Base-by-base conservation (phyloP, 441 rosid species). In the Arabidopsis hybrid region DNA sequence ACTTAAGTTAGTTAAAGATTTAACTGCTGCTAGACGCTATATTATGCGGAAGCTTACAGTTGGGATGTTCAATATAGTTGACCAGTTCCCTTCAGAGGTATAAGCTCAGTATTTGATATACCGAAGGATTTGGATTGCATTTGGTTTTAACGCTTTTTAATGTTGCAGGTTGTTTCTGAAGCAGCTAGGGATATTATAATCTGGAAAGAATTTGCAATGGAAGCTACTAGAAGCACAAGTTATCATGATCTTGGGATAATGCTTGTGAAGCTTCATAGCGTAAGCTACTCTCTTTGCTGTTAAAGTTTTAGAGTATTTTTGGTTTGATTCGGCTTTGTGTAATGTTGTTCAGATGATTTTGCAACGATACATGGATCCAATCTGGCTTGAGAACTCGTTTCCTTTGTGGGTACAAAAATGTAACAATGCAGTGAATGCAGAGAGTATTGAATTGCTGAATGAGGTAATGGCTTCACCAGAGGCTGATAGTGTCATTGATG, bases 141-240 rank as follows among this genome's bases (percentile, higher is more conserved):
- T 61, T 80, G 60, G 49, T 61, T 51, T 34, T 18, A 39, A 21
- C 11, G 59, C 26, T 39, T 75, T 60, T 78, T 50, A 62, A 72
- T 78, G 39, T 65, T 87, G 60, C 79, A 96, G 99, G 97, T 95
- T 80, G 84, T 96, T 63, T 65, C 80, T 62, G 98, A 92, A 73
- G 71, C 85, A 73, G 96, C 89, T 67, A 93, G 89, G 34, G 87
- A 89, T 57, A 89, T 93, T 76, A 77, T 68, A 74, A 82, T 84
- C 40, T 96, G 99, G 99, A 96, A 92, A 83, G 95, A 91, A 69
- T 91, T 91, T 78, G 96, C 98, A 35, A 83, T 76, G 92, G 97
- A 87, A 77, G 91, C 92, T 81, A 86, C 98, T 17, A 87, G 81
- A 59, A 85, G 97, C 78, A 76, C 67, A 71, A 91, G 89, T 68